Evolutionary conservation across 2,329 filamentous ascomycete species (phyloP).

Genomic region (Triangularia setosa): DNA sequence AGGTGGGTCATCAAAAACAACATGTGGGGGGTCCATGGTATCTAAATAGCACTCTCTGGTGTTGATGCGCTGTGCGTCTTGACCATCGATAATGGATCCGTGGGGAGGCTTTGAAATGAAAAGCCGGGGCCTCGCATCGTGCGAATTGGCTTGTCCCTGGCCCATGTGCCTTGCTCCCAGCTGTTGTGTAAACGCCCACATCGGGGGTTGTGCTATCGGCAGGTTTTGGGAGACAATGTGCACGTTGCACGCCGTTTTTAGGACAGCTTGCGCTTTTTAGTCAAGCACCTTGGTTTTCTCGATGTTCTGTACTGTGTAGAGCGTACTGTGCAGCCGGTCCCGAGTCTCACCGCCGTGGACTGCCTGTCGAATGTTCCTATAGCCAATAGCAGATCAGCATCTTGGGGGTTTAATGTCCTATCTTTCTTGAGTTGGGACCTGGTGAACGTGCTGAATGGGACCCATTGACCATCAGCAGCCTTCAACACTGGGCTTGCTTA

Average conservation of each 20-base stretch:
- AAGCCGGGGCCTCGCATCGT: not conserved
- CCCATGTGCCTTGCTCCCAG: no score
- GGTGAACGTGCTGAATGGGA: no score
- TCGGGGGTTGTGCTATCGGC: not conserved
- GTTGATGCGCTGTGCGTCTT: not conserved
- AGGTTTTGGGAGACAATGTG: not conserved
- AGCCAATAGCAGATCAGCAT: no score
- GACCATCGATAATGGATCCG: not conserved
- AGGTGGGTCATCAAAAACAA: not conserved
- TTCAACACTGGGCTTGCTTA: no score
- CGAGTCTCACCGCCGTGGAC: not conserved
- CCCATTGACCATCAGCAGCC: no score
- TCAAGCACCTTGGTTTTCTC: no score
- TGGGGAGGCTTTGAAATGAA: not conserved
- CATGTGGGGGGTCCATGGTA: not conserved
- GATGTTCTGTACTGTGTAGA: no score
- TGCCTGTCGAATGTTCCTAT: not conserved
- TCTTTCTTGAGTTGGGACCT: no score
- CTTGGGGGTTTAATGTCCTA: no score
- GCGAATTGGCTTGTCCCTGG: no score
- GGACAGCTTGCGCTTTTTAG: no score
- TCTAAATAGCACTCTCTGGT: not conserved
- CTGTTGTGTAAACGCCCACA: not conserved
- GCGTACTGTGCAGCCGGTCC: not conserved
- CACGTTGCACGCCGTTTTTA: no score